A percentile compares a stretch with the other conserved stretches of the same genome.
phyloP scores from a whole-genome alignment of 73 alveolate species.

The Tetrahymena malaccensis region DNA sequence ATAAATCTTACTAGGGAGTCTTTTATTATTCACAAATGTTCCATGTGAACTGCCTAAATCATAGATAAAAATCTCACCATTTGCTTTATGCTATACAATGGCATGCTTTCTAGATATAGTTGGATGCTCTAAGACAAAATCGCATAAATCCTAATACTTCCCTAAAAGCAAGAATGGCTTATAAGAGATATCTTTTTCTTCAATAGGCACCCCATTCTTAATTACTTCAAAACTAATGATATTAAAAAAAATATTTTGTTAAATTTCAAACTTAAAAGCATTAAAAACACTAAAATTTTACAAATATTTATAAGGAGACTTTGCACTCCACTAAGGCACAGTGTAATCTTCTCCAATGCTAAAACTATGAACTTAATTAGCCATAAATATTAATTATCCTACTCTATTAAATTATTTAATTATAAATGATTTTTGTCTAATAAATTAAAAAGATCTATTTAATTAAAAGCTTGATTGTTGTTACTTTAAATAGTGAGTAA shows the following conservation, averaged over 20 bases:
- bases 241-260: background rate
- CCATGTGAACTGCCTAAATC: constrained; percentile 74
- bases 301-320: background rate
- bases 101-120: constrained; percentile 62
- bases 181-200: background rate
- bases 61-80: constrained; percentile 57
- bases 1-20: constrained; percentile 43
- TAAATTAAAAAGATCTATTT: too few species aligned
- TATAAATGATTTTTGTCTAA: background rate
- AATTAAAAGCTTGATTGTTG: too few species aligned
- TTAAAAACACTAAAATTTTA: background rate
- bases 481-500: background rate
- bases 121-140: constrained; percentile 60
- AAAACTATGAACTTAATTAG: background rate
- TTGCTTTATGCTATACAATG: constrained; percentile 57
- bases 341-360: background rate
- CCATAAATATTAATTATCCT: background rate
- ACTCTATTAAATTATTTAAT: background rate
- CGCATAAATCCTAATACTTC: constrained; percentile 17
- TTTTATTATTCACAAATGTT: constrained; percentile 53
- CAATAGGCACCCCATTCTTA: constrained; percentile 3
- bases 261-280: background rate
- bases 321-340: background rate
- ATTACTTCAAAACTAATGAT: constrained; percentile 4
- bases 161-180: constrained; percentile 18